A percentile compares a stretch with the other conserved stretches of the same genome.
Conservation (phyloP, 2,329 filamentous ascomycete species). For the Aspergillus versicolor region DNA sequence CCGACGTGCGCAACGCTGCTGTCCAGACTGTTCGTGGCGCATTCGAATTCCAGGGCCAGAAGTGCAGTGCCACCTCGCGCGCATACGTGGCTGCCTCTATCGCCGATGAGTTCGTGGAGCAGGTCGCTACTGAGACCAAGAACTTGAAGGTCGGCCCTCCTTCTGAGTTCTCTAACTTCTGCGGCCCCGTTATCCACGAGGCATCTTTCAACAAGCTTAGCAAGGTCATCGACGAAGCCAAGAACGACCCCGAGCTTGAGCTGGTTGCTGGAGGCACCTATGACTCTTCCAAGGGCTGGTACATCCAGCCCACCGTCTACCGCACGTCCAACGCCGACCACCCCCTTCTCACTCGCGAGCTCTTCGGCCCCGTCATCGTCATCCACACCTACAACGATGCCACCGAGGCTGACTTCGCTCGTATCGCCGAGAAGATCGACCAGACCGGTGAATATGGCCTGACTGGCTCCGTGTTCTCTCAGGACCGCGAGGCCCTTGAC, state of each 20-base stretch:
- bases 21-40: slow-evolving; percentile 81
- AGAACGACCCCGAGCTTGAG: slow-evolving; percentile 69
- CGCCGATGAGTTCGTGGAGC: slow-evolving; percentile 69
- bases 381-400: slow-evolving; percentile 76
- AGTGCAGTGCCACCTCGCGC: slow-evolving; percentile 82
- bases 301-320: slow-evolving; percentile 81
- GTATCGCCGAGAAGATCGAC: slow-evolving; percentile 55
- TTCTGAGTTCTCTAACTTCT: slow-evolving; percentile 72
- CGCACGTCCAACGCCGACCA: slow-evolving; percentile 70
- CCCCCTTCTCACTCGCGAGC: slow-evolving; percentile 71
- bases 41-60: slow-evolving; percentile 89
- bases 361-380: slow-evolving; percentile 77
- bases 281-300: slow-evolving; percentile 77
- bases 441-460: slow-evolving; percentile 42
- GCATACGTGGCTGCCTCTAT: slow-evolving; percentile 74
- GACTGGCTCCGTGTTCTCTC: slow-evolving; percentile 45
- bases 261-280: slow-evolving; percentile 74
- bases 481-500: slow-evolving; percentile 35
- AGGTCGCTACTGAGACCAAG: slow-evolving; percentile 66
- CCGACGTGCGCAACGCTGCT: slow-evolving; percentile 75
- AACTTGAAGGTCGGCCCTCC: slow-evolving; percentile 71
- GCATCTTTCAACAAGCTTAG: slow-evolving; percentile 78
- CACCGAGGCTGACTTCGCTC: slow-evolving; percentile 56
- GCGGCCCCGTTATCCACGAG: slow-evolving; percentile 83
- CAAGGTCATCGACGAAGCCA: slow-evolving; percentile 75